Percentiles rank a stretch among this genome's conserved stretches.
Evolutionary conservation across 2,329 filamentous ascomycete genomes (phyloP).

Genomic region (Talaromyces sp.): DNA sequence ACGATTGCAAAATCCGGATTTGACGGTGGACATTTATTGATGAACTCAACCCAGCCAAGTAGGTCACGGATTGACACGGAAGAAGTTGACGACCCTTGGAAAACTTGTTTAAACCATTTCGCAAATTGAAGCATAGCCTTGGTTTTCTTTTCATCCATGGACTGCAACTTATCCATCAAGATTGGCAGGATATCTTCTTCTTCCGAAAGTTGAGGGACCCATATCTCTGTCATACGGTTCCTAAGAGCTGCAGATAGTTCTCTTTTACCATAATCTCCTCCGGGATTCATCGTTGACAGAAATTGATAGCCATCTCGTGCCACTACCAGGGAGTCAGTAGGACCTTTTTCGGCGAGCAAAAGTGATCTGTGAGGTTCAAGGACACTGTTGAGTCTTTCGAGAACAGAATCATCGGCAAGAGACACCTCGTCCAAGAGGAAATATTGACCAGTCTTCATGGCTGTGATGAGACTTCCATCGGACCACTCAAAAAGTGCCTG

Average conservation of each 20-base stretch:
- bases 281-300: constrained; percentile 98
- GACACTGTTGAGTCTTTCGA: constrained; percentile 94
- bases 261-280: constrained; percentile 96
- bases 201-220: constrained; percentile 87
- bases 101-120: constrained; percentile 84
- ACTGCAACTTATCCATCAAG: constrained; percentile 69
- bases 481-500: constrained; percentile 95
- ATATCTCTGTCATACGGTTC: constrained; percentile 98
- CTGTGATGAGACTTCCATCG: constrained; percentile 87
- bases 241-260: constrained; percentile 92
- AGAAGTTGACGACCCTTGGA: constrained; percentile 69
- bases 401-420: constrained; percentile 91
- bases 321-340: constrained; percentile 74
- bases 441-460: constrained; percentile 85
- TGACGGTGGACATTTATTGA: constrained; percentile 64
- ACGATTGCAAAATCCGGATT: constrained; percentile 58
- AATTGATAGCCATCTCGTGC: constrained; percentile 85
- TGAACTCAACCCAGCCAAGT: constrained; percentile 88
- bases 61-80: constrained; percentile 91
- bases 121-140: constrained; percentile 79
- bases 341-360: constrained; percentile 89
- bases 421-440: constrained; percentile 98
- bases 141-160: constrained; percentile 54
- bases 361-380: constrained; percentile 84
- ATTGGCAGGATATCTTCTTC: constrained; percentile 86